These are phyloP conservation scores for Rhinocladiella mackenziei DNA, from an alignment of 2,329 filamentous ascomycete genomes.

Conservation along the genomic window DNA sequence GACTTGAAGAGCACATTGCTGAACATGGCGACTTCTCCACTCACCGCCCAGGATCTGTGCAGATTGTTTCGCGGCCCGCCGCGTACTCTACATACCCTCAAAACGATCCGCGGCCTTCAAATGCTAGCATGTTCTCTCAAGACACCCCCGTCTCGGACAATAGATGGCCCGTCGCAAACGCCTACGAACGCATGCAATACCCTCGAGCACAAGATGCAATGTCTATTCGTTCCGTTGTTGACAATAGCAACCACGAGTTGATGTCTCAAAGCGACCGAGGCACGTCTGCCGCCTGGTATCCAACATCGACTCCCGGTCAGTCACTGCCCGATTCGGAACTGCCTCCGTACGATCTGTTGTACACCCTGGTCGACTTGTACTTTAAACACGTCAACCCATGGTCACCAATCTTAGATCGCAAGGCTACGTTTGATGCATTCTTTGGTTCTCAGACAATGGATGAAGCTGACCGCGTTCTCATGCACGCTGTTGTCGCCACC, in stretches of 20 bases:
- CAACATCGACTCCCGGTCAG: conserved; percentile 17
- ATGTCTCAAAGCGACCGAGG: conserved; percentile 21
- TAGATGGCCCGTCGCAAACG: conserved; percentile 18
- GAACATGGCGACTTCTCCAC: conserved; percentile 22
- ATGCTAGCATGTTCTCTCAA: conserved; percentile 20
- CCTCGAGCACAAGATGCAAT: conserved; percentile 24
- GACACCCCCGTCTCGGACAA: conserved; percentile 23
- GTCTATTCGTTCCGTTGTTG: conserved; percentile 25
- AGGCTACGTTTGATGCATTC: conserved; percentile 73
- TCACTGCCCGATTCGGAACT: conserved; percentile 38
- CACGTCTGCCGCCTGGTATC: conserved; percentile 17
- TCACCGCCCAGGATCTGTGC: conserved; percentile 14
- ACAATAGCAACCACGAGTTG: conserved; percentile 15
- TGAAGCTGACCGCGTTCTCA: conserved; percentile 74
- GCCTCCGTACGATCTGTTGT: conserved; percentile 70
- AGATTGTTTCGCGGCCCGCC: conserved; percentile 10
- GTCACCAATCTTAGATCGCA: conserved; percentile 86
- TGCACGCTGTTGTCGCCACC: conserved; percentile 85
- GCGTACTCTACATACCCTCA: conserved; percentile 14
- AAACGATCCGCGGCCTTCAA: conserved; percentile 21
- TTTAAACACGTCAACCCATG: conserved; percentile 78
- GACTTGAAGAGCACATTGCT: conserved; percentile 28
- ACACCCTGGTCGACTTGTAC: conserved; percentile 68
- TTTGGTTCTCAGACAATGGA: conserved; percentile 54
- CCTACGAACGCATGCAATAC: conserved; percentile 26